phyloP scores from a whole-genome alignment of 768 basidiomycete genomes.

The Trametes cinnabarina region DNA sequence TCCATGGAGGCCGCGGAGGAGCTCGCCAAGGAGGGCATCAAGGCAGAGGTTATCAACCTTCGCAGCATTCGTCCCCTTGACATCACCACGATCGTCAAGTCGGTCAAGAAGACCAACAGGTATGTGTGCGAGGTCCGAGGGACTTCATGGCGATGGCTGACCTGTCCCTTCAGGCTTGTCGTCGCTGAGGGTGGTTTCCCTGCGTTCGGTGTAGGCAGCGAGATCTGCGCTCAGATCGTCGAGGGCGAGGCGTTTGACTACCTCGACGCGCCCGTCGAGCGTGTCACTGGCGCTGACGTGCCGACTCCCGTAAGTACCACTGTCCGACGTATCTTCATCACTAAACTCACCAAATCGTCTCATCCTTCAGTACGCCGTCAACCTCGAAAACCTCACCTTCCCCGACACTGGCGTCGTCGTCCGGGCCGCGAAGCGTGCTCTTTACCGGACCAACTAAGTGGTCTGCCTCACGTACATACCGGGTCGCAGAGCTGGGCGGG shows the following conservation, averaged over 20 bases:
- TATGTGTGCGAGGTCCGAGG: constrained; percentile 32
- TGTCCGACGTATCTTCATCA: background rate
- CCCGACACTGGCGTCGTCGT: constrained; percentile 87
- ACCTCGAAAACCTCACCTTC: constrained; percentile 89
- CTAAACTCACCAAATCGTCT: constrained; percentile 9
- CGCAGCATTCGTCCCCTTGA: constrained; percentile 95
- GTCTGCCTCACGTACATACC: background rate
- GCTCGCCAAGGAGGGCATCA: constrained; percentile 94
- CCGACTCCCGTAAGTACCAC: constrained; percentile 83
- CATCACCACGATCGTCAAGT: constrained; percentile 94
- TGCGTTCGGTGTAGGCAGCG: constrained; percentile 95
- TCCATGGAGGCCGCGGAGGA: constrained; percentile 91
- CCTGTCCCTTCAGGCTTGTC: constrained; percentile 59
- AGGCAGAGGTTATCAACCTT: constrained; percentile 97
- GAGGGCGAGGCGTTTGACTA: constrained; percentile 99
- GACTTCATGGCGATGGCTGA: background rate
- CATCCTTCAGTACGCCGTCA: constrained; percentile 72
- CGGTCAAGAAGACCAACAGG: constrained; percentile 99
- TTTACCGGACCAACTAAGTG: constrained; percentile 81
- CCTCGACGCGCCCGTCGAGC: constrained; percentile 97
- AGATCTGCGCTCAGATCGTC: constrained; percentile 96
- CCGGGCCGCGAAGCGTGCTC: constrained; percentile 92
- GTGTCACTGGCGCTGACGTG: constrained; percentile 95
- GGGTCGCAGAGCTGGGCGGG: constrained; percentile 2
- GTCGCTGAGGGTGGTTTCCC: constrained; percentile 99